phyloP scores from a whole-genome alignment of 371 early-diverging fungal genomes.

The Amoeboaphelidium protococcarum region DNA sequence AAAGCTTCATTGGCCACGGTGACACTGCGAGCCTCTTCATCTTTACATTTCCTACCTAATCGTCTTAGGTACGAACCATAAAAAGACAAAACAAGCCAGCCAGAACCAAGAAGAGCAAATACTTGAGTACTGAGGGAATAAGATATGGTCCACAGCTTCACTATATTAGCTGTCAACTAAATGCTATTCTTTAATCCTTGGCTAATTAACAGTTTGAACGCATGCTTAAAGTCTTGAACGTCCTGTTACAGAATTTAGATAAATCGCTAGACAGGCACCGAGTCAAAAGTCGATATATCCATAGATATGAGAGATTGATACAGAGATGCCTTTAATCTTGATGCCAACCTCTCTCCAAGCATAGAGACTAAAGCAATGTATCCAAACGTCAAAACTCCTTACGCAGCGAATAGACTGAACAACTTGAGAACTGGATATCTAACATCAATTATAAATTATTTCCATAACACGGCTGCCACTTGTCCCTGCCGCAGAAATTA shows the following conservation, averaged over 20 bases:
- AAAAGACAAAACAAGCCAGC: not conserved
- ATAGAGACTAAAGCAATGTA: not conserved
- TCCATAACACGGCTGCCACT: not conserved
- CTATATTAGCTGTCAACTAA: not conserved
- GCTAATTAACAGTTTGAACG: not conserved
- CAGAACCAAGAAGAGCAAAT: not conserved
- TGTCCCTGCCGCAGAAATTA: not conserved
- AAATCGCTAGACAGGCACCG: not conserved
- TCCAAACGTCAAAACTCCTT: not conserved
- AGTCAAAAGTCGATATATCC: not conserved
- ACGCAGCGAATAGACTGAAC: not conserved
- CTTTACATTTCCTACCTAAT: not conserved
- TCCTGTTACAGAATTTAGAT: not conserved
- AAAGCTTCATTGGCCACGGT: not conserved
- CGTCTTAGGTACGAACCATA: not conserved
- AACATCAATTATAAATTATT: not conserved
- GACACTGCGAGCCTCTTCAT: not conserved
- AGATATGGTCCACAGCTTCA: not conserved
- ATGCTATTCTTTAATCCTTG: not conserved
- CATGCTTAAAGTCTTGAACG: not conserved
- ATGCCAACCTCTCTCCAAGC: not conserved
- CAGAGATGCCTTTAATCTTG: not conserved
- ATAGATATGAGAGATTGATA: not conserved
- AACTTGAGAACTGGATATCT: not conserved
- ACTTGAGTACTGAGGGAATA: not conserved